A percentile compares a stretch with the other conserved stretches of the same genome.
Evolutionary conservation across 768 basidiomycete genomes (phyloP).

Genomic region (Termitomyces sp.): DNA sequence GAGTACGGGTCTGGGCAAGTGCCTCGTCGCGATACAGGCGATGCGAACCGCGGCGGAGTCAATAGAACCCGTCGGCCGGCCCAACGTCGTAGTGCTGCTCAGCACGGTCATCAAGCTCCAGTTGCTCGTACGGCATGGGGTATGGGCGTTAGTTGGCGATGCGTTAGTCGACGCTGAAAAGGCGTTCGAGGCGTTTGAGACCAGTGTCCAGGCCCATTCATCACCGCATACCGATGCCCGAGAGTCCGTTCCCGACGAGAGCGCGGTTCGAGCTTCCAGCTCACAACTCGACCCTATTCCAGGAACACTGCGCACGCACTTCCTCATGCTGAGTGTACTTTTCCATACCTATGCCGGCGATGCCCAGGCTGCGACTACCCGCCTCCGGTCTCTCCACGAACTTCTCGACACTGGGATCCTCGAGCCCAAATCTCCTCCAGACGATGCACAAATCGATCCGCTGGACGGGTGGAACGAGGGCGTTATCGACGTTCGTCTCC

Average conservation of each 20-base stretch:
- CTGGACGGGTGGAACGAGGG: slow-evolving; percentile 27
- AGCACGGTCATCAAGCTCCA: slow-evolving; percentile 55
- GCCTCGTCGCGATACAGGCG: slow-evolving; percentile 30
- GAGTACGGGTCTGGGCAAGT: slow-evolving; percentile 11
- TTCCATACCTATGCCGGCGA: slow-evolving; percentile 61
- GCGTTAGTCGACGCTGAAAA: slow-evolving; percentile 48
- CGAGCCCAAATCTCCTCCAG: slow-evolving; percentile 9
- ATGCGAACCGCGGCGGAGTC: slow-evolving; percentile 21
- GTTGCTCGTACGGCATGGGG: slow-evolving; percentile 46
- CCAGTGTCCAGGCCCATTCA: background rate
- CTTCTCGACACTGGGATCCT: slow-evolving; percentile 59
- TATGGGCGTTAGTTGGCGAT: slow-evolving; percentile 49
- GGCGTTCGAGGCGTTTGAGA: background rate
- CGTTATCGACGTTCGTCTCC: slow-evolving; percentile 26
- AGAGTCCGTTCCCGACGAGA: no score
- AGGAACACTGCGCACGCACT: slow-evolving; percentile 42
- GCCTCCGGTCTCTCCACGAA: slow-evolving; percentile 60
- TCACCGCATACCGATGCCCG: background rate
- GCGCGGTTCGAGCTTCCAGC: no score
- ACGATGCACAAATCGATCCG: background rate
- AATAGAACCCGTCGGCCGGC: slow-evolving; percentile 18
- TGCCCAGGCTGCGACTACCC: slow-evolving; percentile 39
- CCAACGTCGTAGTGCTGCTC: slow-evolving; percentile 44
- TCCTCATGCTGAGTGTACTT: slow-evolving; percentile 57
- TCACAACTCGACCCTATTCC: slow-evolving; percentile 1